Conservation (phyloP, 75 land plant genomes). For the Gnetum montanum region DNA sequence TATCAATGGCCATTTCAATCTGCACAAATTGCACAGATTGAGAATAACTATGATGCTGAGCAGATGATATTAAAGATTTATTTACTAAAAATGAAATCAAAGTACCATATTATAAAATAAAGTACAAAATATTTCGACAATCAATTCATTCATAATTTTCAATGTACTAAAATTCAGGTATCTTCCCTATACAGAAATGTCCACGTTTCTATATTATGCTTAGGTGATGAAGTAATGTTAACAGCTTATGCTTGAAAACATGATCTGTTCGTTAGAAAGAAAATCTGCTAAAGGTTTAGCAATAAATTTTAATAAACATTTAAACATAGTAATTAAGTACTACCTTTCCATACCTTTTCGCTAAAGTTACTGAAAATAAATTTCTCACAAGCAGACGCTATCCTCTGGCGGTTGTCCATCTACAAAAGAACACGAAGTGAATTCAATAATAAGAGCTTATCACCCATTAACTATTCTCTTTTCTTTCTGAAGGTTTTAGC, state of each 20-base stretch:
- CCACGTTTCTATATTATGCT: too few species aligned
- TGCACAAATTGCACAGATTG: conserved; percentile 15
- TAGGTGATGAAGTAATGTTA: too few species aligned
- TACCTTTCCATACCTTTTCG: conserved; percentile 81
- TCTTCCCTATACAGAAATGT: too few species aligned
- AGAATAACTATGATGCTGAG: not conserved
- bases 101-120: not conserved
- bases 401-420: conserved; percentile 20
- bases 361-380: conserved; percentile 59
- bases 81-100: not conserved
- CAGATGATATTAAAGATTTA: not conserved
- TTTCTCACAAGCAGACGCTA: conserved; percentile 54
- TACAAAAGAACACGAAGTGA: conserved; percentile 12
- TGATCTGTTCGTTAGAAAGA: too few species aligned
- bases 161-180: too few species aligned
- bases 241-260: too few species aligned
- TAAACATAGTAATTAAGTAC: too few species aligned
- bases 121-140: not conserved
- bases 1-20: conserved; percentile 81
- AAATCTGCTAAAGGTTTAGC: too few species aligned
- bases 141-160: not conserved
- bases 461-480: too few species aligned
- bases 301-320: too few species aligned
- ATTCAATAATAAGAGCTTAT: not conserved
- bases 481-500: too few species aligned